Percentiles rank a stretch among this genome's conserved stretches.
These are phyloP conservation scores for Crithidia expoeki DNA, from an alignment of 208 protist species.

Conservation along the genomic window DNA sequence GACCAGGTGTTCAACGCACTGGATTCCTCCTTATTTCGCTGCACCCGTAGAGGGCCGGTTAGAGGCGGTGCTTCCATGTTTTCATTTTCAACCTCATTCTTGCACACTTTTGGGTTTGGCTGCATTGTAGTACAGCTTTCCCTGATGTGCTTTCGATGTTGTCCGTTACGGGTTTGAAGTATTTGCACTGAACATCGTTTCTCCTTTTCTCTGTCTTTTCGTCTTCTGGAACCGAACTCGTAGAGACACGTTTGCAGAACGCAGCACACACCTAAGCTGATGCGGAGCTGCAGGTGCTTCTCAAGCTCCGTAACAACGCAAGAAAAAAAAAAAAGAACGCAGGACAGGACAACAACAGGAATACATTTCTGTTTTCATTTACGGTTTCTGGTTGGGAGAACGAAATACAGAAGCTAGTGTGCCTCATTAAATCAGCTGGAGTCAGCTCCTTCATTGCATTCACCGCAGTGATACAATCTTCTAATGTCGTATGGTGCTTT, in stretches of 20 bases:
- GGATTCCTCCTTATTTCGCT: background rate
- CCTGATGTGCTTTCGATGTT: too few relatives aligned
- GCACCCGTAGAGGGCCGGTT: background rate
- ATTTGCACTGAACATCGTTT: background rate
- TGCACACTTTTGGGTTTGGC: background rate
- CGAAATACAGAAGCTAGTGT: too few relatives aligned
- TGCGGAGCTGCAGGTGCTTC: background rate
- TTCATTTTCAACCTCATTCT: conserved; percentile 14
- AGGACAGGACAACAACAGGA: background rate
- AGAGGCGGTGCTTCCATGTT: too few relatives aligned
- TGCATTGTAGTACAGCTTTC: background rate
- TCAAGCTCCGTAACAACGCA: background rate
- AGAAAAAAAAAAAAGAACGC: background rate
- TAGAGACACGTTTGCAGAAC: background rate
- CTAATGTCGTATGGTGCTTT: too few relatives aligned
- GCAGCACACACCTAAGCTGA: conserved; percentile 1
- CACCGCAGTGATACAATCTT: too few relatives aligned
- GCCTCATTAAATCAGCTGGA: too few relatives aligned
- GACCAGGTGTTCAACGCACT: background rate
- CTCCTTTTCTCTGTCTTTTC: conserved; percentile 10
- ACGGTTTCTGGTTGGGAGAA: too few relatives aligned
- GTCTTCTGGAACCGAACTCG: background rate
- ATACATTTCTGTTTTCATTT: too few relatives aligned
- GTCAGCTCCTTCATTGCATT: too few relatives aligned
- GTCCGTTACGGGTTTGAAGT: background rate